phyloP scores from a whole-genome alignment of 768 basidiomycete species.

The Termitomyces sp. region DNA sequence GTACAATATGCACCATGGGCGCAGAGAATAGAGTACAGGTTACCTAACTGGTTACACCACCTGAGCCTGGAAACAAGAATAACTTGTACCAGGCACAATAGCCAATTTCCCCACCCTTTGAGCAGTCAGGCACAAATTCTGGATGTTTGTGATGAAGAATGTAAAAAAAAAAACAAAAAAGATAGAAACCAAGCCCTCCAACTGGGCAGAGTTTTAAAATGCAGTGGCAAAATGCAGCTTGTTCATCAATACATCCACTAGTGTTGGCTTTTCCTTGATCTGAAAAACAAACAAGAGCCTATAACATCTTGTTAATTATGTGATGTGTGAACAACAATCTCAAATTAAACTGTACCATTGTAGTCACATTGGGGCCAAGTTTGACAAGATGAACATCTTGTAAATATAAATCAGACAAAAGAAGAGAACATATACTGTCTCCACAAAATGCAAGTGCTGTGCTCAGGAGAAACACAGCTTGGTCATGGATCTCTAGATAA shows the following conservation, averaged over 20 bases:
- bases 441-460: constrained; percentile 15
- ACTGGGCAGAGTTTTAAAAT: background rate
- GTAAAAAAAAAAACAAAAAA: background rate
- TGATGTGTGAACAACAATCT: background rate
- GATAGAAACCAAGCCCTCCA: background rate
- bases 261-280: background rate
- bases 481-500: no score
- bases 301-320: no score
- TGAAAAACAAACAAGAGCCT: background rate
- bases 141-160: background rate
- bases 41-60: no score
- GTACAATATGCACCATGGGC: no score
- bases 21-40: no score
- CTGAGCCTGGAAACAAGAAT: background rate
- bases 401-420: constrained; percentile 19
- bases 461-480: no score
- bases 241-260: background rate
- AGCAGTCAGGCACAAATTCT: background rate
- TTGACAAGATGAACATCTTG: background rate
- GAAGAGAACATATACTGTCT: constrained; percentile 17
- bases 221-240: background rate
- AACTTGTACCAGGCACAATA: background rate
- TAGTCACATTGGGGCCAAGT: background rate
- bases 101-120: background rate
- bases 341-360: background rate